Evolutionary conservation across 257 asterid species (phyloP), one percentile per base, ranked within the genome.

Genomic region (Vinca minor): DNA sequence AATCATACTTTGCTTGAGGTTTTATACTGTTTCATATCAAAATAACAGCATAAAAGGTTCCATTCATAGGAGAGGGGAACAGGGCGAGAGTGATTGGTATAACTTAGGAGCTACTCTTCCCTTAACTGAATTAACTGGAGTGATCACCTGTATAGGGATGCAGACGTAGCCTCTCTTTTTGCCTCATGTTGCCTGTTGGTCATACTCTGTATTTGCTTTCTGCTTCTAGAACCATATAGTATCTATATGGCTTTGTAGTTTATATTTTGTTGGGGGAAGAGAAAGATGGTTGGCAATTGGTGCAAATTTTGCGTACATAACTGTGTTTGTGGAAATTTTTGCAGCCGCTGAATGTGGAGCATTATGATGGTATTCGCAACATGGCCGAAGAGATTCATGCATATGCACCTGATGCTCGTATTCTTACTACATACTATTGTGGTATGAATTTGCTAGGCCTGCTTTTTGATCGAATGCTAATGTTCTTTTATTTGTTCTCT

Each of bases 321-420:
- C 39, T 66, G 62, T 47, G 63, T 69, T 49, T 61, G 3, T 29
- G 58, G 65, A 62, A 74, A 71, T 68, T 71, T 26, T 65, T 54
- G 70, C 95, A 89, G 98, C 98, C 98, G 1, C 88, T 87, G 64
- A 87, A 87, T 73, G 78, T 81, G 62, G 91, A 87, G 65, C 98
- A 93, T 57, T 93, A 82, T 71, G 85, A 89, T 71, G 85, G 79
- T 62, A 69, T 93, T 58, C 94, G 97, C 71, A 70, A 53, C 71
- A 84, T 89, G 97, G 98, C 98, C 52, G 75, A 95, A 73, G 98
- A 84, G 73, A 84, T 93, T 79, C 98, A 89, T 76, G 95, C 96
- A 48, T 93, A 89, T 57, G 96, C 98, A 77, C 95, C 97, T 47
- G 97, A 93, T 85, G 96, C 98, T 74, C 97, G 98, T 42, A 68